Base-by-base conservation (phyloP, 208 protist genomes). In the Wallacemonas rigidus region DNA sequence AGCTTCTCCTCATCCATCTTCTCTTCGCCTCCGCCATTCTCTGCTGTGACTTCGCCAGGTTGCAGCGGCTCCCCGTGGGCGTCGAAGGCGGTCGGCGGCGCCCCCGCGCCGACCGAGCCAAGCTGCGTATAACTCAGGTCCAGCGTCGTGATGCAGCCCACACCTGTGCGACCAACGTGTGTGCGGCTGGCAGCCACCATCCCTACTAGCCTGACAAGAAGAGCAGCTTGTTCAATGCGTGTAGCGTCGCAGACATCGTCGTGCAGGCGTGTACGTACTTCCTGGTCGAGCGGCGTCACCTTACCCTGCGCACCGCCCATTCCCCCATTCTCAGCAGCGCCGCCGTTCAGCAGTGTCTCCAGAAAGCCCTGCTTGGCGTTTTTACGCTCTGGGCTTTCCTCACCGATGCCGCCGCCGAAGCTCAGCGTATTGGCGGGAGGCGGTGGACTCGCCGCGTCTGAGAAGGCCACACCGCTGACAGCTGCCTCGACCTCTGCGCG, bases 111-210 rank as follows among this genome's bases (percentile, higher is more conserved):
- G 15, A 83, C 76, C n/a, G 50, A 36, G 9, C 83, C 82, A 6
- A 89, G 60, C 35, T 69, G 41, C 38, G 87, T 88, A 71, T 86
- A 57, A 58, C 77, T 89, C 15, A 88, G 6, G 69, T 89, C 79
- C 40, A 92, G 71, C 43, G 61, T 70, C 1, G 68, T 54, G 36
- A 92, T 76, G 69, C 79, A 84, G 36, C 71, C 74, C 11, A 79
- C 60, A 26, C 45, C 15, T 8, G 43, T 26, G 36, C 76, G 69
- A 3, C 55, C 62, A 0, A 74, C 36, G 67, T 73, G 56, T 35
- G 65, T 67, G 51, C 74, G 61, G 48, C 79, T 80, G 3, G 69
- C 53, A 6, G 85, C 60, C 4, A 84, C 71, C 17, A 51, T 41
- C 11, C 60, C 65, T 2, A 88, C 53, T 1, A 89, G 44, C 57